phyloP scores from a whole-genome alignment of 2,329 filamentous ascomycete genomes.

The Akanthomyces lecanii region DNA sequence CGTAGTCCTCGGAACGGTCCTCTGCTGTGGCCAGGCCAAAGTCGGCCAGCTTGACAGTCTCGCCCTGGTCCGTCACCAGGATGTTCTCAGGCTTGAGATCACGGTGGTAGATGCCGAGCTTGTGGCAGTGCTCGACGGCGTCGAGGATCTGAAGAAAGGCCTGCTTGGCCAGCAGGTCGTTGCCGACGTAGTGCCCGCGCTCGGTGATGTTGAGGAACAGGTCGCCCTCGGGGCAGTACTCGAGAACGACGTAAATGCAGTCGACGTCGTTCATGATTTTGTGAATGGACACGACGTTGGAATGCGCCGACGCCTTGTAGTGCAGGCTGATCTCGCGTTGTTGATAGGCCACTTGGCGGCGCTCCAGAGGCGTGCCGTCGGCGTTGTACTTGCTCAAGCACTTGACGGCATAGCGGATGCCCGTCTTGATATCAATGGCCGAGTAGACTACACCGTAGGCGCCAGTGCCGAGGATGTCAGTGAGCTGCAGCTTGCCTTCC shows the following conservation, averaged over 20 bases:
- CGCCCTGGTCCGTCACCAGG: conserved; percentile 80
- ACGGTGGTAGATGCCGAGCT: conserved; percentile 89
- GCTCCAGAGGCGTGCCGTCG: conserved; percentile 68
- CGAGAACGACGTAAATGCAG: conserved; percentile 93
- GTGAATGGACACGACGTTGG: conserved; percentile 88
- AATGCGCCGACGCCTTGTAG: conserved; percentile 80
- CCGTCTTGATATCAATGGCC: conserved; percentile 77
- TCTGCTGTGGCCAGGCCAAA: conserved; percentile 92
- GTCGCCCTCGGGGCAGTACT: conserved; percentile 96
- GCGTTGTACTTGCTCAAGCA: conserved; percentile 86
- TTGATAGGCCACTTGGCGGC: conserved; percentile 84
- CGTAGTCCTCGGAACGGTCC: conserved; percentile 83
- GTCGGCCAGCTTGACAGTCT: conserved; percentile 92
- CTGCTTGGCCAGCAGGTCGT: conserved; percentile 80
- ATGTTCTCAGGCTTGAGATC: conserved; percentile 99
- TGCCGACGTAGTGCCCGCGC: conserved; percentile 85
- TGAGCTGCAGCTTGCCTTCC: conserved; percentile 77
- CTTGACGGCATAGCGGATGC: conserved; percentile 88
- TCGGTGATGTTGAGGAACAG: conserved; percentile 98
- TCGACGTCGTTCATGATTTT: conserved; percentile 90
- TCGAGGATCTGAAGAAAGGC: conserved; percentile 94
- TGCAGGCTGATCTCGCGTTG: conserved; percentile 90
- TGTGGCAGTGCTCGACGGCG: conserved; percentile 93
- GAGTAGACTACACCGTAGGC: conserved; percentile 96
- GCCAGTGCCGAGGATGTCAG: conserved; percentile 81